Evolutionary conservation across 139 green algal genomes (phyloP), one percentile per base, ranked within the genome.

Genomic region (Asterochloris erici): DNA sequence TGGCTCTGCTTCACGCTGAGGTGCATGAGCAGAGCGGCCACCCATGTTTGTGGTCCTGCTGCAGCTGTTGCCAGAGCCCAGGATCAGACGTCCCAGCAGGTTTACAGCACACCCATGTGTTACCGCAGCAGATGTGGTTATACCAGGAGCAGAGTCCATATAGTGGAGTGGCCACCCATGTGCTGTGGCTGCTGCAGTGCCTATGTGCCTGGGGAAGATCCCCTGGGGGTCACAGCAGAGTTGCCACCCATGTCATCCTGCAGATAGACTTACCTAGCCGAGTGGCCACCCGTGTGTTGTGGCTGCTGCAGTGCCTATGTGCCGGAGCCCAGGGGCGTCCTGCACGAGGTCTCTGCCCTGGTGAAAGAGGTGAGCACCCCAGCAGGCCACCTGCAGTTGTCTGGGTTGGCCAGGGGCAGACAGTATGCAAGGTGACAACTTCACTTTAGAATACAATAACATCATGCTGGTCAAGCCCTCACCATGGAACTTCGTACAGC

Each of bases 221-320:
- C 38, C 38, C 38, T 54, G 38, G 38, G 38, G 6, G 38, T 74
- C 12, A 26, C 38, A 1, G 10, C 21, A 27, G 12, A 16, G 21
- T 60, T 24, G n/a, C 0, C 12, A 54, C 11, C 16, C 47, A 24
- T 38, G 15, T 17, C 0, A 60, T 9, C 9, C 19, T 75, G 17
- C 54, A 77, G n/a, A 63, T 2, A 17, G 9, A 73, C 12, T 16
- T 19, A 38, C 13, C 17, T n/a, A 38, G 19, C 29, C 4, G 24
- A 54, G 26, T 12, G 23, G 15, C 68, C 27, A 21, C n/a, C 9
- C 24, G 10, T 23, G 14, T 77, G 29, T 68, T 61, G 70, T 38
- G 26, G 63, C 29, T 23, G 12, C 1, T 85, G 88, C 91, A 94
- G 90, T 82, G 93, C 90, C 6, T 95, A 90, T 71, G 89, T 95